Evolutionary conservation across 495 filamentous ascomycete species (phyloP).

Genomic region (Aspergillus hancockii): DNA sequence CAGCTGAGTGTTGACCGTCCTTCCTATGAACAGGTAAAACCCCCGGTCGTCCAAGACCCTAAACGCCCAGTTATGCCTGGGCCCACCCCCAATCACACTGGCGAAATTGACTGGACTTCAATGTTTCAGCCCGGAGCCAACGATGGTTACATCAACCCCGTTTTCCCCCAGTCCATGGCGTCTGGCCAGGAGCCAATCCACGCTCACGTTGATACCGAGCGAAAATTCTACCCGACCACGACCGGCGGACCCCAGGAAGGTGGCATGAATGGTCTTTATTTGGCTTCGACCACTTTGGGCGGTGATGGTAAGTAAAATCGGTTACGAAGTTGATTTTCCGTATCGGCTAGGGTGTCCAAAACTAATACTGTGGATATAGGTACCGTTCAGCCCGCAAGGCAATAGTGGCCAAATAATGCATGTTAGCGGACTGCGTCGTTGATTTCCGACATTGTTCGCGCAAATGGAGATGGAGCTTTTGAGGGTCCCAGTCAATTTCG

Average conservation of each 20-base stretch:
- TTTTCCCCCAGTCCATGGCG: slow-evolving; percentile 57
- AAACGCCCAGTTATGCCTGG: slow-evolving; percentile 49
- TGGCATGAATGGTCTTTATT: slow-evolving; percentile 49
- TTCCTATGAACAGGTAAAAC: slow-evolving; percentile 51
- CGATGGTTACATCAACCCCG: slow-evolving; percentile 60
- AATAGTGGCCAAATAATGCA: slow-evolving; percentile 31
- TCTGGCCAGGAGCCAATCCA: slow-evolving; percentile 47
- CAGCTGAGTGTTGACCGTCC: slow-evolving; percentile 51
- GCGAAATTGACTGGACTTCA: slow-evolving; percentile 65
- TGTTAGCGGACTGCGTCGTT: slow-evolving; percentile 8
- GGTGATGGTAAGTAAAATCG: slow-evolving; percentile 43
- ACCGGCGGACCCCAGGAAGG: slow-evolving; percentile 43
- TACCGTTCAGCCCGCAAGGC: slow-evolving; percentile 47
- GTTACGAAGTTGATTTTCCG: background rate
- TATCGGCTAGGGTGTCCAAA: background rate
- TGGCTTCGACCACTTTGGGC: slow-evolving; percentile 48
- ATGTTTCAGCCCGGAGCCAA: slow-evolving; percentile 71
- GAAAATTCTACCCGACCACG: slow-evolving; percentile 48
- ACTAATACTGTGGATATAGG: slow-evolving; percentile 25
- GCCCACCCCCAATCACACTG: slow-evolving; percentile 40
- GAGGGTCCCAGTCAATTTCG: background rate
- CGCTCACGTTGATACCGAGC: slow-evolving; percentile 46
- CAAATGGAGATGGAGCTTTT: slow-evolving; percentile 5
- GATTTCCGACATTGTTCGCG: slow-evolving; percentile 5
- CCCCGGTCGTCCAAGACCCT: slow-evolving; percentile 42